phyloP scores from a whole-genome alignment of 441 rosid genomes.

The Rhodomyrtus psidioides region DNA sequence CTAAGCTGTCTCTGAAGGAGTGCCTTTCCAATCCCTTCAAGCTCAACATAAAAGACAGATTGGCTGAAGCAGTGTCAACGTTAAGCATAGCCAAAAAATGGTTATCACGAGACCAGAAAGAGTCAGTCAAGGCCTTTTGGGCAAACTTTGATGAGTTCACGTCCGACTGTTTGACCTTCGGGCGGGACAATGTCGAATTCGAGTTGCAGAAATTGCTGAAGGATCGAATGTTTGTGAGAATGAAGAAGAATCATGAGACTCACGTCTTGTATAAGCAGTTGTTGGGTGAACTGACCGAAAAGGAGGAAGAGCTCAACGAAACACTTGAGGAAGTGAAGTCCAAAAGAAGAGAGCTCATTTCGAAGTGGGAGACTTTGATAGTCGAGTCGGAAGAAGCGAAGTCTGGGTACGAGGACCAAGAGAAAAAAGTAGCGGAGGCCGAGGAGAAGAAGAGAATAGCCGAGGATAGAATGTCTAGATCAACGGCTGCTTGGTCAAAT shows the following conservation, averaged over 20 bases:
- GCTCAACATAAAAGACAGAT: not conserved
- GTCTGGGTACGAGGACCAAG: not conserved
- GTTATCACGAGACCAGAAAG: not conserved
- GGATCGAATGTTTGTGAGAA: not conserved
- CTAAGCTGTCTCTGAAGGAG: conserved; percentile 4
- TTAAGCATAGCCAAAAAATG: not conserved
- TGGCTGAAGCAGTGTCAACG: not conserved
- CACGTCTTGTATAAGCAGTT: not conserved
- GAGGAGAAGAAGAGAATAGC: conserved; percentile 7
- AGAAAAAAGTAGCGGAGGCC: not conserved
- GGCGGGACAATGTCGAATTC: not conserved
- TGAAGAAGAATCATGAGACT: not conserved
- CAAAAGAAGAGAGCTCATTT: not conserved
- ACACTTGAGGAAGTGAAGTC: not conserved
- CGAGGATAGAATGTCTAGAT: not conserved
- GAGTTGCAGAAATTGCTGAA: not conserved
- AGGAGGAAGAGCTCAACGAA: not conserved
- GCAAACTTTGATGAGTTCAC: not conserved
- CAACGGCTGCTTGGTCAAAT: not conserved
- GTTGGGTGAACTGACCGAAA: not conserved
- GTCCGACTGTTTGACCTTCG: not conserved
- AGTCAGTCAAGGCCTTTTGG: not conserved
- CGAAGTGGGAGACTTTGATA: not conserved
- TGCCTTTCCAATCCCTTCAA: conserved; percentile 3
- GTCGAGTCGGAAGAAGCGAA: not conserved